phyloP scores from a whole-genome alignment of 345 rosid species.

The Syzygium jambos region DNA sequence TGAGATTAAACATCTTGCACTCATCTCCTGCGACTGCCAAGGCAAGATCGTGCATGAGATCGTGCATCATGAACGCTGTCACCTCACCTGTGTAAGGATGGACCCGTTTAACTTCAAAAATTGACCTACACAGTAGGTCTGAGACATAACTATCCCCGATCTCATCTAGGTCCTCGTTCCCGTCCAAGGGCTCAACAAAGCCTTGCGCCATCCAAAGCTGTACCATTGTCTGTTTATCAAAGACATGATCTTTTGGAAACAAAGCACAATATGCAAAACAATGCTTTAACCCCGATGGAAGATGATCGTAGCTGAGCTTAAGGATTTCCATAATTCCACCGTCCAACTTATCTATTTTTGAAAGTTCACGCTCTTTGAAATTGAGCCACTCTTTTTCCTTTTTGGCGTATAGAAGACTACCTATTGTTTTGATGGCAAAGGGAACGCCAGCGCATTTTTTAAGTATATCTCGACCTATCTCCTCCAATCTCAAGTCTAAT shows the following conservation, averaged over 20 bases:
- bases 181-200: not conserved
- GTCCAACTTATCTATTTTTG: not conserved
- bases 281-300: constrained; percentile 11
- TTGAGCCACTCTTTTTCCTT: not conserved
- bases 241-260: constrained; percentile 6
- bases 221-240: not conserved
- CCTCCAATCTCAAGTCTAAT: not conserved
- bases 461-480: constrained; percentile 10
- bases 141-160: not conserved
- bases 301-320: constrained; percentile 10
- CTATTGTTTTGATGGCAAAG: constrained; percentile 9
- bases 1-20: not conserved
- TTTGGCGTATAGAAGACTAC: not conserved
- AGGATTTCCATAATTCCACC: not conserved
- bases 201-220: constrained; percentile 21
- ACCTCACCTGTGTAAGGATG: not conserved
- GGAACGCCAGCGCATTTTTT: constrained; percentile 10
- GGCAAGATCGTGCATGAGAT: not conserved
- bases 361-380: constrained; percentile 1
- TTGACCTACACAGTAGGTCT: constrained; percentile 1
- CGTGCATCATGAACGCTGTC: not conserved
- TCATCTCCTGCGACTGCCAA: not conserved
- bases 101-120: not conserved
- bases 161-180: not conserved
- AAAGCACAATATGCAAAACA: constrained; percentile 20